Evolutionary conservation across 257 asterid species (phyloP).

Genomic region (Rehmannia glutinosa): DNA sequence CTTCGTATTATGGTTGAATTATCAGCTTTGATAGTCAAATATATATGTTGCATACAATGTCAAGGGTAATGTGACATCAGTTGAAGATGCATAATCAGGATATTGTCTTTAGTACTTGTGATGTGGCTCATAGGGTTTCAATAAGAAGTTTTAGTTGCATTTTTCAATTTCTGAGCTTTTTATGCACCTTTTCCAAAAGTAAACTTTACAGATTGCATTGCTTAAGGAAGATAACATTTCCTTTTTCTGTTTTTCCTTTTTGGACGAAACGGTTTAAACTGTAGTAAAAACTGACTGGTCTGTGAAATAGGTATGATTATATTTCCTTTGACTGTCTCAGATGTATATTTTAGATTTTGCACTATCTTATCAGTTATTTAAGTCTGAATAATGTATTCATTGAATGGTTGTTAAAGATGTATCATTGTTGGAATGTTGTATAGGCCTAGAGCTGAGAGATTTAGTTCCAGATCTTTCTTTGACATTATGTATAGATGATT

Average conservation of each 20-base stretch:
- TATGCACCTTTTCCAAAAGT: not conserved
- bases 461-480: conserved; percentile 26
- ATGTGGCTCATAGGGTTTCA: not conserved
- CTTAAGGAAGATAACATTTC: not conserved
- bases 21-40: not conserved
- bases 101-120: not conserved
- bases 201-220: not conserved
- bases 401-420: not conserved
- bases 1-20: not conserved
- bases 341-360: not conserved
- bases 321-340: not conserved
- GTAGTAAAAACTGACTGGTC: not conserved
- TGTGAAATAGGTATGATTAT: not conserved
- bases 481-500: conserved; percentile 45
- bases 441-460: not conserved
- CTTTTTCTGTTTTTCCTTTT: not conserved
- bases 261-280: conserved; percentile 4
- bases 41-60: not conserved
- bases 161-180: not conserved
- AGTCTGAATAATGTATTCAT: not conserved
- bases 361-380: not conserved
- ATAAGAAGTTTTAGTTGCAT: not conserved
- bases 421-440: not conserved
- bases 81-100: not conserved
- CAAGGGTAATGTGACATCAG: not conserved